Base-by-base conservation (phyloP, 164 flowering plant species). In the Cinnamomum chago region DNA sequence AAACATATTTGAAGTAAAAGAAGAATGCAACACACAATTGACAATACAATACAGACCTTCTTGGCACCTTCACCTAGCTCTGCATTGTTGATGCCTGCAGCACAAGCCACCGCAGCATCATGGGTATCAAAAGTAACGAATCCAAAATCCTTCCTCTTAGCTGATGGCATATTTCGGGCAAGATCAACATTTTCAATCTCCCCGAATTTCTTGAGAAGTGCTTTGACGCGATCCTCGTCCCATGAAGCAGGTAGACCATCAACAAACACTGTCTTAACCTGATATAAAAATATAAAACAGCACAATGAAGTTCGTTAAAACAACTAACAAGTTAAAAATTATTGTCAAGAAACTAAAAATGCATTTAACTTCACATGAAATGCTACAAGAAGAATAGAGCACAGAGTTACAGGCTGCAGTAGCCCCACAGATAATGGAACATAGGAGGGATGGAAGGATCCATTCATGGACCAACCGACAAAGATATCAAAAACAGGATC, bases 81-180 rank as follows among this genome's bases (percentile, higher is more conserved):
- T 51, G 92, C 76, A 86, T 92, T 93, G 79, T 93, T 93, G 35
- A 94, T 91, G 76, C 86, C 85, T 78, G 92, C 92, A 50, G 95
- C 97, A 84, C 98, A 95, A 55, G 87, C 88, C 58, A 94, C 91
- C 4, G 99, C 99, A 13, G 89, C 88, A 81, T 93, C 97, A 85
- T 92, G 99, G 62, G 85, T 79, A 68, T 83, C 92, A 83, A 95
- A 95, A 3, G 98, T 87, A 30, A 95, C 88, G 85, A 93, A 95
- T 27, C 97, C 98, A 83, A 91, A 95, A 83, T 95, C 99, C 83
- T 85, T 92, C 67, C 99, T 86, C 87, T 84, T 91, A 12, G 97
- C 99, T 52, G 97, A 86, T 73, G 98, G 94, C 97, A 92, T 94
- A 76, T 94, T 94, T 51, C 97, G 88, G 3, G 99, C 97, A 83